A percentile compares a stretch with the other conserved stretches of the same genome.
Conservation (phyloP, 495 filamentous ascomycete species). For the Penicillium parvum region DNA sequence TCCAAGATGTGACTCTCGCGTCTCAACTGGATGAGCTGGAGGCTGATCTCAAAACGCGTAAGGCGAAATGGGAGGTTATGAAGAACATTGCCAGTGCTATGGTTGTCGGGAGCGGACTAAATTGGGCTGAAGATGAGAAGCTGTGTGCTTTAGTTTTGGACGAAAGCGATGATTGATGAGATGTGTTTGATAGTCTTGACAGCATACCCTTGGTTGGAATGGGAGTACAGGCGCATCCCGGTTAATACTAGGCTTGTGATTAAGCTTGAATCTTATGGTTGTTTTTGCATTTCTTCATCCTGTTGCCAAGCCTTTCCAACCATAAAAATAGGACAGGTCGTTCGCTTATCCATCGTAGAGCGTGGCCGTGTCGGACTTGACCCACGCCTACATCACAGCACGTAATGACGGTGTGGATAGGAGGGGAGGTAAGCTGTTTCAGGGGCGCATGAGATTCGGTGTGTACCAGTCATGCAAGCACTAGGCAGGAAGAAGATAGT, state of each 20-base stretch:
- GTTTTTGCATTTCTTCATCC: neutral
- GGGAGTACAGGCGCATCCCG: slow-evolving; percentile 3
- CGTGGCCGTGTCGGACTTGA: slow-evolving; percentile 18
- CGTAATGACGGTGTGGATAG: slow-evolving; percentile 15
- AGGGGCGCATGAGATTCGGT: neutral
- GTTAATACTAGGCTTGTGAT: slow-evolving; percentile 1
- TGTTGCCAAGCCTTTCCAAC: neutral
- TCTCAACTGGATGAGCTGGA: slow-evolving; percentile 54
- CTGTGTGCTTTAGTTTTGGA: slow-evolving; percentile 73
- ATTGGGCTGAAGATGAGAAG: slow-evolving; percentile 71
- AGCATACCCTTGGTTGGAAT: neutral
- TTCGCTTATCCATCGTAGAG: too few relatives aligned
- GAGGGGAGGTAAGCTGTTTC: slow-evolving; percentile 1
- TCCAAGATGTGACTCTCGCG: slow-evolving; percentile 47
- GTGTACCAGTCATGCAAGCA: neutral
- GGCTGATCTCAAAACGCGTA: slow-evolving; percentile 49
- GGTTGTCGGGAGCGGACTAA: slow-evolving; percentile 76
- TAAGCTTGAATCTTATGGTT: neutral
- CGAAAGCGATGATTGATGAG: slow-evolving; percentile 54
- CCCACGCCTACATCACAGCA: slow-evolving; percentile 22
- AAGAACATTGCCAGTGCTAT: slow-evolving; percentile 69
- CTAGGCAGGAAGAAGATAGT: too few relatives aligned
- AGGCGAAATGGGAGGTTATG: slow-evolving; percentile 64
- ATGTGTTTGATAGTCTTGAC: neutral
- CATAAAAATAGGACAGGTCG: slow-evolving; percentile 5